Base-by-base conservation (phyloP, 1,139 yeast genomes). In the Saccharomycopsis hybrid region DNA sequence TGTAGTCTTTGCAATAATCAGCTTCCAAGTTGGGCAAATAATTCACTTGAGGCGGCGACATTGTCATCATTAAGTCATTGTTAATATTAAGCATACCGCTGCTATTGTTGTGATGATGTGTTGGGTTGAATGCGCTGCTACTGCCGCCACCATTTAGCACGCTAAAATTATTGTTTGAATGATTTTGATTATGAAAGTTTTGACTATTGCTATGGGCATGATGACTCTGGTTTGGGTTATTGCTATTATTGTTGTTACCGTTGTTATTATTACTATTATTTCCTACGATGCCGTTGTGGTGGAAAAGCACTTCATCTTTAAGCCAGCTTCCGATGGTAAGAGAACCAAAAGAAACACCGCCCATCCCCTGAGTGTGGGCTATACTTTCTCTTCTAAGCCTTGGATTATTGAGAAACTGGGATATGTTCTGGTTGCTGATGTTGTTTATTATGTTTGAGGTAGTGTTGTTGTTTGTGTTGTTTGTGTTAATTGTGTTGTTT, bases 331-430 rank as follows among this genome's bases (percentile, higher is more conserved):
- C 97, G 43, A 92, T 90, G 28, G 95, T 85, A 54, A 89, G 80
- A 2, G 95, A 89, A 29, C 97, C 97, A 96, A 97, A 92, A n/a
- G 95, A 84, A 38, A 92, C 86, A 48, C 97, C 97, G 41, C 97
- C 97, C 82, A 90, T 86, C 7, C 97, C 97, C 65, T 88, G 96
- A 2, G 96, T 85, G 65, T 90, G 97, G 28, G 97, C 97, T 54
- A 92, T 82, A 54, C 90, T 82, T 60, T 90, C 97, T 55, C 97
- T 74, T 60, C 96, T 77, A 55, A 81, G 73, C 52, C 69, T 66
- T 13, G 71, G 65, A 47, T 76, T 77, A 59, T 76, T 78, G 4
- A 47, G 28, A 36, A 52, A 47, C 29, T 49, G 50, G 51, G 60
- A 62, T 52, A 64, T 58, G 29, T 44, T 44, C 32, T 36, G 44